phyloP scores from a whole-genome alignment of 805 yeast genomes.

The Myxozyma nipponensis region DNA sequence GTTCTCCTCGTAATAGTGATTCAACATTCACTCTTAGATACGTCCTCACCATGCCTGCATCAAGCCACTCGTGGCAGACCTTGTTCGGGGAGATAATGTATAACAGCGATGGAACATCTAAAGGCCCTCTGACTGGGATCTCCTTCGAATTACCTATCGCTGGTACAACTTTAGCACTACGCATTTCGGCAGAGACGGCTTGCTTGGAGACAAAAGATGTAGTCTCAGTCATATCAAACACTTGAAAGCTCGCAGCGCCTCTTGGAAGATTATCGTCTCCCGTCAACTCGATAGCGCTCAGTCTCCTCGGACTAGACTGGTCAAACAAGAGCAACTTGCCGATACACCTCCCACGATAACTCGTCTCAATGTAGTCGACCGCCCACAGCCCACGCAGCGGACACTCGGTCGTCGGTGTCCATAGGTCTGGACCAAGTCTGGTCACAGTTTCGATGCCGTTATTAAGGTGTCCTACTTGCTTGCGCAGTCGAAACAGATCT shows the following conservation, averaged over 20 bases:
- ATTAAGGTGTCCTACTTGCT: slow-evolving; percentile 16
- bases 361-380: too few species aligned
- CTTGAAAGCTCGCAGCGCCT: slow-evolving; percentile 32
- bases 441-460: slow-evolving; percentile 30
- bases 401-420: slow-evolving; percentile 11
- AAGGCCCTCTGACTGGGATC: slow-evolving; percentile 15
- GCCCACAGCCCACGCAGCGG: slow-evolving; percentile 35
- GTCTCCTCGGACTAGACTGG: slow-evolving; percentile 30
- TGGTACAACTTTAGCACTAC: slow-evolving; percentile 25
- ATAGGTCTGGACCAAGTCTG: slow-evolving; percentile 19
- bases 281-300: slow-evolving; percentile 34
- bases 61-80: slow-evolving; percentile 24
- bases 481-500: slow-evolving; percentile 26
- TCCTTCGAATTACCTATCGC: slow-evolving; percentile 25
- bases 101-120: slow-evolving; percentile 19
- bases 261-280: slow-evolving; percentile 31
- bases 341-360: slow-evolving; percentile 21
- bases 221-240: slow-evolving; percentile 28
- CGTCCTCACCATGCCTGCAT: slow-evolving; percentile 9
- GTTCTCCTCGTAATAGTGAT: slow-evolving; percentile 11
- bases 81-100: slow-evolving; percentile 14
- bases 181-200: slow-evolving; percentile 22
- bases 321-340: slow-evolving; percentile 30
- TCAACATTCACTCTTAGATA: slow-evolving; percentile 18
- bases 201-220: too few species aligned